Conservation (phyloP, 441 rosid species). For the Sinapis alba region DNA sequence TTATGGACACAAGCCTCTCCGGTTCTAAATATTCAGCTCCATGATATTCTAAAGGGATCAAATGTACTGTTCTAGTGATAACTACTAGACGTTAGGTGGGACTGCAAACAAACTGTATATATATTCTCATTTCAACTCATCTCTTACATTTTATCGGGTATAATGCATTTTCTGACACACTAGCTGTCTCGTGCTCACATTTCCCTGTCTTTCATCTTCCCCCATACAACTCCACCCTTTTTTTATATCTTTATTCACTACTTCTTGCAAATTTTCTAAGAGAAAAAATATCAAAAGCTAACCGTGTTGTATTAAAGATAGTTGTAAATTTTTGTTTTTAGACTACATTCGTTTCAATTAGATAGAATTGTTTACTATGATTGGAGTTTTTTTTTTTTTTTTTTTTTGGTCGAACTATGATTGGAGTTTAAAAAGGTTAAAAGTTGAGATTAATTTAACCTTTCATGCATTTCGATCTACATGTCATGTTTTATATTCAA, state of each 20-base stretch:
- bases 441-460: background rate
- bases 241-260: conserved; percentile 30
- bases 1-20: background rate
- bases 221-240: conserved; percentile 29
- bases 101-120: background rate
- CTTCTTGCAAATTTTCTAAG: background rate
- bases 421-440: background rate
- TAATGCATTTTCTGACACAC: conserved; percentile 37
- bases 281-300: background rate
- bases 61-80: conserved; percentile 7
- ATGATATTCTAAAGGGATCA: background rate
- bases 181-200: conserved; percentile 42
- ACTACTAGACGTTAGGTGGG: conserved; percentile 24
- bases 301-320: too few species aligned
- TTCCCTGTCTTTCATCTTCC: conserved; percentile 39
- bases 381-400: too few species aligned
- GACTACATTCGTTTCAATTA: background rate
- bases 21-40: background rate
- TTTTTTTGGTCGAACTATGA: too few species aligned
- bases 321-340: background rate
- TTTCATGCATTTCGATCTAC: conserved; percentile 2
- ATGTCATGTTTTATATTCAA: background rate
- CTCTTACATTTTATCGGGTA: conserved; percentile 27
- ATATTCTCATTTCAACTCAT: background rate
- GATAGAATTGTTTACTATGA: background rate